Conservation (phyloP, 768 basidiomycete genomes). For the Ramaria sp. region DNA sequence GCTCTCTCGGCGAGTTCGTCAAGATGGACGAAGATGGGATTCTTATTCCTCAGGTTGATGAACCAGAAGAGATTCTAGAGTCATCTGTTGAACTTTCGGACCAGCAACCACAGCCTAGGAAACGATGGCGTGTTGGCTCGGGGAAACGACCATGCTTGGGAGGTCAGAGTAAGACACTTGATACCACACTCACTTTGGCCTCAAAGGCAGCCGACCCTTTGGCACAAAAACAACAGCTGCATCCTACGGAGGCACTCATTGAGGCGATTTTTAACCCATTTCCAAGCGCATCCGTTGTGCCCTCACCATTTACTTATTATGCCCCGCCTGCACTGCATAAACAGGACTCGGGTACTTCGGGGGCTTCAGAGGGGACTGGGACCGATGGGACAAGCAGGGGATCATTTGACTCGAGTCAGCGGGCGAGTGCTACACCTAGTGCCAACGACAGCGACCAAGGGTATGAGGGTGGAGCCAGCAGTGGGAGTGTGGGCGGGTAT, state of each 20-base stretch:
- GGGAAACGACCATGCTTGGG: neutral
- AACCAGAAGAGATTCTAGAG: neutral
- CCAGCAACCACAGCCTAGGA: neutral
- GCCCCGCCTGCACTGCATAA: conserved; percentile 15
- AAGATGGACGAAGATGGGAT: neutral
- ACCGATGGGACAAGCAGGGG: conserved; percentile 6
- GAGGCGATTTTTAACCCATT: conserved; percentile 74
- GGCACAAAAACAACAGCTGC: neutral
- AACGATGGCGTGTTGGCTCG: conserved; percentile 2
- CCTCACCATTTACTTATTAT: conserved; percentile 29
- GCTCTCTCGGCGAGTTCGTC: conserved; percentile 4
- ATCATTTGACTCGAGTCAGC: conserved; percentile 4
- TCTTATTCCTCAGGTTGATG: neutral
- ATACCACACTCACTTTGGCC: no score
- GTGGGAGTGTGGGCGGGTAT: neutral
- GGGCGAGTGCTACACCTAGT: neutral
- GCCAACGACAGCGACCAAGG: neutral
- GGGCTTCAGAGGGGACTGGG: neutral
- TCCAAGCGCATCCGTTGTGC: conserved; percentile 23
- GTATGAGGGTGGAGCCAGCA: neutral
- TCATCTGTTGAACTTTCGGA: neutral
- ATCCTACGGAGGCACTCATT: conserved; percentile 56
- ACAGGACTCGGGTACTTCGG: neutral
- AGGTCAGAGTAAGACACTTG: neutral
- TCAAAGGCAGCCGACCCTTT: neutral